Conservation (phyloP, 768 basidiomycete species). For the Hydnum rufescens region DNA sequence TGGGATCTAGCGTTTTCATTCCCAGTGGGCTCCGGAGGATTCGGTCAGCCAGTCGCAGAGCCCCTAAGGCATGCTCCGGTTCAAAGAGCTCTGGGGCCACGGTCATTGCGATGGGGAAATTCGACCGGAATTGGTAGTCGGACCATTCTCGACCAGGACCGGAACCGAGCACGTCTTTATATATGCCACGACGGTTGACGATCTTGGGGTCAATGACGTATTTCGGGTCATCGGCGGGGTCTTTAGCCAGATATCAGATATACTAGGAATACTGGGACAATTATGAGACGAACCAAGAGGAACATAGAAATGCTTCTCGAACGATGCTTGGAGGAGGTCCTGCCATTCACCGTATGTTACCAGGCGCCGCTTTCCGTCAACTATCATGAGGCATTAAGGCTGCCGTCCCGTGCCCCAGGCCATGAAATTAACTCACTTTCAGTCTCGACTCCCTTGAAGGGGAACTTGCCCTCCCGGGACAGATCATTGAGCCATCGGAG, state of each 20-base stretch:
- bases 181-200: conserved; percentile 82
- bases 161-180: conserved; percentile 95
- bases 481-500: conserved; percentile 71
- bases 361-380: conserved; percentile 42
- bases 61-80: conserved; percentile 53
- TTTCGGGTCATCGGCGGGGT: conserved; percentile 45
- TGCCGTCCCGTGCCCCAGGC: conserved; percentile 2
- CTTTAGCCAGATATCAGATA: conserved; percentile 20
- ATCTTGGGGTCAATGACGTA: conserved; percentile 52
- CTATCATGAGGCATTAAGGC: conserved; percentile 21
- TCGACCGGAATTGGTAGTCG: conserved; percentile 86
- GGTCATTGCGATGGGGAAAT: conserved; percentile 91
- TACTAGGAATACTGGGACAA: not conserved
- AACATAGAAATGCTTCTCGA: conserved; percentile 82
- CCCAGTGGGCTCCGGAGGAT: conserved; percentile 75
- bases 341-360: conserved; percentile 87
- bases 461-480: conserved; percentile 47
- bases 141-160: conserved; percentile 80
- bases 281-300: conserved; percentile 39
- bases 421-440: conserved; percentile 31
- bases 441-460: conserved; percentile 74
- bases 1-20: conserved; percentile 88
- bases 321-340: conserved; percentile 62
- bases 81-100: conserved; percentile 94
- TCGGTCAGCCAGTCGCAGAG: conserved; percentile 61